phyloP scores from a whole-genome alignment of 495 filamentous ascomycete genomes.

The Haplographium delicatum region DNA sequence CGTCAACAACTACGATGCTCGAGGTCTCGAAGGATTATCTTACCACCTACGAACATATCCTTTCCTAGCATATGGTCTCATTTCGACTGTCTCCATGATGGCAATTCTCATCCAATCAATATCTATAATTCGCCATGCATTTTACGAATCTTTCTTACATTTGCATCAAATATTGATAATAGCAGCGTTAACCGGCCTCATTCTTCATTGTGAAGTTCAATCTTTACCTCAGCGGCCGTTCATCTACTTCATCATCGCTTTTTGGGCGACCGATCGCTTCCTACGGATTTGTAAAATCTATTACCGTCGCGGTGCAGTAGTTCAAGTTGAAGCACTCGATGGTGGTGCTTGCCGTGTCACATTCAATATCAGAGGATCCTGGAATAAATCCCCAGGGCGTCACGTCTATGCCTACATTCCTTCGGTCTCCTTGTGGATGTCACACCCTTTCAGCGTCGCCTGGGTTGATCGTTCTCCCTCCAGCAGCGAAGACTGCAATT shows the following conservation, averaged over 20 bases:
- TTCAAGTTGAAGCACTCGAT: slow-evolving; percentile 31
- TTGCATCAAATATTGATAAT: slow-evolving; percentile 53
- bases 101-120: slow-evolving; percentile 53
- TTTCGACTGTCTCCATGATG: slow-evolving; percentile 35
- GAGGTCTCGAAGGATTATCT: slow-evolving; percentile 45
- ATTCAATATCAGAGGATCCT: slow-evolving; percentile 50
- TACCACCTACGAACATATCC: slow-evolving; percentile 23
- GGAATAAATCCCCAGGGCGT: slow-evolving; percentile 49
- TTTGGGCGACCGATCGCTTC: slow-evolving; percentile 51
- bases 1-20: slow-evolving; percentile 48
- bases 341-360: slow-evolving; percentile 42
- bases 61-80: slow-evolving; percentile 28
- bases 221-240: slow-evolving; percentile 44
- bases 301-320: slow-evolving; percentile 39
- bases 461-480: slow-evolving; percentile 36
- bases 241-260: slow-evolving; percentile 36
- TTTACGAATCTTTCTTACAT: slow-evolving; percentile 63
- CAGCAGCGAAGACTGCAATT: too few relatives aligned
- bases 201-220: slow-evolving; percentile 45
- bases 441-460: slow-evolving; percentile 38
- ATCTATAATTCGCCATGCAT: slow-evolving; percentile 59
- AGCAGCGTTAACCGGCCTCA: slow-evolving; percentile 48
- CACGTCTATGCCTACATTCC: slow-evolving; percentile 62
- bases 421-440: slow-evolving; percentile 48
- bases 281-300: slow-evolving; percentile 33